A percentile compares a stretch with the other conserved stretches of the same genome.
phyloP scores from a whole-genome alignment of 345 rosid genomes.

The Bruguiera gymnorhiza region DNA sequence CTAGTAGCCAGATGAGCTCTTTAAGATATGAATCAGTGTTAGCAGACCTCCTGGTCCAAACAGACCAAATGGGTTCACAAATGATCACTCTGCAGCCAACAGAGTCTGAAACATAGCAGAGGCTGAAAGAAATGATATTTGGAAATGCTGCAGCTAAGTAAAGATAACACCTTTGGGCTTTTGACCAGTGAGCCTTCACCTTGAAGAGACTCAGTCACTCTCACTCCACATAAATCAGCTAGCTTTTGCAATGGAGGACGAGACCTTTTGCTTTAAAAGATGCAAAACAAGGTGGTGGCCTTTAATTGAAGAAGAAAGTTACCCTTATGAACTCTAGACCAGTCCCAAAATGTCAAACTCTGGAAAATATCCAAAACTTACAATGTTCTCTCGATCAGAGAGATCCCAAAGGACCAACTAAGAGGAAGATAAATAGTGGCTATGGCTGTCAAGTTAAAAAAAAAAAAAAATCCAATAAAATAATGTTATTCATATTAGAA shows the following conservation, averaged over 20 bases:
- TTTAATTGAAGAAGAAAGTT: constrained; percentile 38
- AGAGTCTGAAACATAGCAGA: constrained; percentile 30
- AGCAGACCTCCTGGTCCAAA: constrained; percentile 4
- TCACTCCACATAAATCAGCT: constrained; percentile 21
- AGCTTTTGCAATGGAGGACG: constrained; percentile 31
- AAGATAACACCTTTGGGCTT: constrained; percentile 38
- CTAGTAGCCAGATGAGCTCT: constrained; percentile 18
- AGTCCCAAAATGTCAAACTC: constrained; percentile 20
- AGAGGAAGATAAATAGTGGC: constrained; percentile 22
- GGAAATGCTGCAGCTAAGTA: constrained; percentile 23
- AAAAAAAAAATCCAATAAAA: constrained; percentile 2
- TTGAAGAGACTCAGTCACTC: constrained; percentile 21
- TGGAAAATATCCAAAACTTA: constrained; percentile 18
- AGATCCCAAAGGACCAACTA: constrained; percentile 7
- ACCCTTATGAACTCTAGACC: not conserved
- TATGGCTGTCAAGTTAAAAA: constrained; percentile 1
- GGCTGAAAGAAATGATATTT: constrained; percentile 9
- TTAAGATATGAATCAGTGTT: constrained; percentile 18
- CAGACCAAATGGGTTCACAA: constrained; percentile 18
- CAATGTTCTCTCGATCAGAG: constrained; percentile 23
- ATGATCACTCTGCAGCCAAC: constrained; percentile 29
- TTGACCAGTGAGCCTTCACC: constrained; percentile 45
- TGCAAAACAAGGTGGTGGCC: constrained; percentile 47
- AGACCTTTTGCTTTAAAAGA: constrained; percentile 48
- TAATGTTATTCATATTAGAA: not conserved